Percentiles rank a stretch among this genome's conserved stretches.
phyloP scores from a whole-genome alignment of 208 protist species.

The Leishmania lainsoni region DNA sequence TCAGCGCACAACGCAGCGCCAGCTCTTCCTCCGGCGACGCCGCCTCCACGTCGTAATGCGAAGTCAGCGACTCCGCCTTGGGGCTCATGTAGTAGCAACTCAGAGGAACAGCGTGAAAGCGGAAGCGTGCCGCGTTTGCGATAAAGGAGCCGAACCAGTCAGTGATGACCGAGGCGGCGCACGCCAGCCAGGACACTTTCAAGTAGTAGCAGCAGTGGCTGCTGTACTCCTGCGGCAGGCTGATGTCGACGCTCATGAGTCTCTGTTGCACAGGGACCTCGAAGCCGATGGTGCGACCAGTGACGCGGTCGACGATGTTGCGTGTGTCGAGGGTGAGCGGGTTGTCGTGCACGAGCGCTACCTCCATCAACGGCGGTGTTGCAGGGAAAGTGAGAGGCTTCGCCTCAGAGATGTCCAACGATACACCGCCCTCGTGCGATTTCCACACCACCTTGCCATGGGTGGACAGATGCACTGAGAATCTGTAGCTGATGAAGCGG shows the following conservation, averaged over 20 bases:
- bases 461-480: constrained; percentile 59
- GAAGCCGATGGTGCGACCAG: constrained; percentile 54
- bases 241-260: constrained; percentile 67
- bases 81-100: constrained; percentile 40
- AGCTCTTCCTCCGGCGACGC: constrained; percentile 40
- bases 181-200: constrained; percentile 75
- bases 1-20: constrained; percentile 46
- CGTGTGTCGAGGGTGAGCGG: constrained; percentile 41
- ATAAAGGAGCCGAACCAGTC: constrained; percentile 82
- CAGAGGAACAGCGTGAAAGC: constrained; percentile 67
- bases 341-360: constrained; percentile 60
- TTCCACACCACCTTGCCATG: constrained; percentile 46
- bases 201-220: constrained; percentile 65
- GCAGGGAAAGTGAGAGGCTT: constrained; percentile 17
- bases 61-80: constrained; percentile 32
- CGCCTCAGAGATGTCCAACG: constrained; percentile 32
- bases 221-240: constrained; percentile 58
- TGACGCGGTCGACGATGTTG: constrained; percentile 58
- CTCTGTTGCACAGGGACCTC: constrained; percentile 60
- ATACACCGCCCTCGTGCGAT: constrained; percentile 32
- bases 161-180: constrained; percentile 57
- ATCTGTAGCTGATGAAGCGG: constrained; percentile 70
- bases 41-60: constrained; percentile 52
- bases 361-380: constrained; percentile 46
- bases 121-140: constrained; percentile 60